Conservation (phyloP, 129 eudicot species). For the Flaveria ramosissima region DNA sequence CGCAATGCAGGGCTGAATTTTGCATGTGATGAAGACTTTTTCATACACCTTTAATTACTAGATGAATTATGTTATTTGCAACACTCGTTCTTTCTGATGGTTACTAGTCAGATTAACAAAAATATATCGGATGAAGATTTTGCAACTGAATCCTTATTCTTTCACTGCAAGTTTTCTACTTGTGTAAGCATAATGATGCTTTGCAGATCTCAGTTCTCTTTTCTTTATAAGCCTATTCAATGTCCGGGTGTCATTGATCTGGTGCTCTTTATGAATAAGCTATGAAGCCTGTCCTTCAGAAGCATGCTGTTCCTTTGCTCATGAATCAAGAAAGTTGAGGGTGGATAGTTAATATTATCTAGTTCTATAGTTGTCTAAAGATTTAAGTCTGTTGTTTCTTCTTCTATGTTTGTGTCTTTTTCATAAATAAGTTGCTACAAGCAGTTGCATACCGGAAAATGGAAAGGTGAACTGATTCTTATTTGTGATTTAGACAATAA, state of each 20-base stretch:
- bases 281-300: conserved; percentile 53
- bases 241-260: conserved; percentile 32
- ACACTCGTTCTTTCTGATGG: conserved; percentile 37
- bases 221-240: conserved; percentile 31
- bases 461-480: conserved; percentile 68
- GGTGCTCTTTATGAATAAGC: conserved; percentile 47
- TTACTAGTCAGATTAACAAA: conserved; percentile 42
- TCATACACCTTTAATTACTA: conserved; percentile 38
- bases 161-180: conserved; percentile 22
- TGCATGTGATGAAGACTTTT: conserved; percentile 46
- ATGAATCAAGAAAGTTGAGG: conserved; percentile 44
- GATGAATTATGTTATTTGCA: conserved; percentile 41
- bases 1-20: conserved; percentile 50
- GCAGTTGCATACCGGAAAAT: conserved; percentile 50
- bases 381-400: conserved; percentile 29
- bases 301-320: conserved; percentile 38
- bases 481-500: conserved; percentile 9
- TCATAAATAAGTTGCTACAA: conserved; percentile 50
- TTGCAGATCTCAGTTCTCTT: conserved; percentile 38
- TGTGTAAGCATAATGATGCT: conserved; percentile 47
- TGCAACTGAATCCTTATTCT: conserved; percentile 29
- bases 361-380: conserved; percentile 46
- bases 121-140: conserved; percentile 40
- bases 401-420: conserved; percentile 35
- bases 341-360: conserved; percentile 45